Evolutionary conservation across 2,329 filamentous ascomycete genomes (phyloP).

Genomic region (Trichoderma aggressivum): DNA sequence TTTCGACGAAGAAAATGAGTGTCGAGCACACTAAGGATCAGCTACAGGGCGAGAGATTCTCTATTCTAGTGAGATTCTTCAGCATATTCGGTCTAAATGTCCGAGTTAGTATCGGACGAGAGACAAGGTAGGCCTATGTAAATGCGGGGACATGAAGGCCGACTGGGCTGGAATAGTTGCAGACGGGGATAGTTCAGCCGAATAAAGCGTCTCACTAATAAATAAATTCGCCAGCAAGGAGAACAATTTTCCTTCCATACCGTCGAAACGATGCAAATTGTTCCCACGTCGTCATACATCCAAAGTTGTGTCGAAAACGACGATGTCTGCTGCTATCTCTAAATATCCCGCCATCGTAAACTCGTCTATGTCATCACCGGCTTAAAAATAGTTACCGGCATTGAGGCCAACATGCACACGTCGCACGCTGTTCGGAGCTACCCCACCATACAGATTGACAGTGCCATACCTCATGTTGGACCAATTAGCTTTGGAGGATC

Average conservation of each 20-base stretch:
- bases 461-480: not conserved
- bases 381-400: not conserved
- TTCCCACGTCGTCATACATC: not conserved
- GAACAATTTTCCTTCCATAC: not conserved
- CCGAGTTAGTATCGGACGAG: not conserved
- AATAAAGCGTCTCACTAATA: not conserved
- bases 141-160: too few species aligned
- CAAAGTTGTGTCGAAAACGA: not conserved
- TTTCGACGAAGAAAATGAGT: not conserved
- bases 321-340: not conserved
- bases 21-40: not conserved
- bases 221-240: not conserved
- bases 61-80: not conserved
- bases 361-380: not conserved
- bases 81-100: not conserved
- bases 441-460: not conserved
- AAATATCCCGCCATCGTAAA: not conserved
- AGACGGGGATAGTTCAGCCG: fast-evolving
- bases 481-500: not conserved
- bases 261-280: not conserved
- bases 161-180: not conserved
- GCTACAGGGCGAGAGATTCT: not conserved
- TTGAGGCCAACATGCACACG: not conserved
- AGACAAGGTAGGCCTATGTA: not conserved
- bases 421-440: not conserved